Evolutionary conservation across 2,329 filamentous ascomycete species (phyloP).

Genomic region (Lecanicillium sp.): DNA sequence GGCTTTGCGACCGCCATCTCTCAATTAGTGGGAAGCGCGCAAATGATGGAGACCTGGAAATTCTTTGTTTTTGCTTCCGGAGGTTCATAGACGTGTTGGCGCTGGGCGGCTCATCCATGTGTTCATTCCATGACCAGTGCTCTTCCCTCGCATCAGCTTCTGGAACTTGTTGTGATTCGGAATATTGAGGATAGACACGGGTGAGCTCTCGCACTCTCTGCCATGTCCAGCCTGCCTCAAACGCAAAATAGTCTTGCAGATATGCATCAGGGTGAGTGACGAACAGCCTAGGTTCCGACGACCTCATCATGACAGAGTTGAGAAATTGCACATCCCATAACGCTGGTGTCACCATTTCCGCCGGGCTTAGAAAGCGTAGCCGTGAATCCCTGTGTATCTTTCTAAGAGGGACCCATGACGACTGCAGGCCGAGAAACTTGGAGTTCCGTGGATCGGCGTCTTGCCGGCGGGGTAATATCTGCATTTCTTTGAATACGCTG

Average conservation of each 20-base stretch:
- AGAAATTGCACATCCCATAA: constrained; percentile 67
- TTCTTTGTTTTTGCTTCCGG: constrained; percentile 31
- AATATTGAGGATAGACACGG: constrained; percentile 41
- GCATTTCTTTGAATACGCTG: constrained; percentile 40
- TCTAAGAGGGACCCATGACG: constrained; percentile 65
- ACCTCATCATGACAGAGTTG: constrained; percentile 64
- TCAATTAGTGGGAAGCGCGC: constrained; percentile 16
- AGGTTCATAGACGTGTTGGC: constrained; percentile 33
- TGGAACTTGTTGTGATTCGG: constrained; percentile 37
- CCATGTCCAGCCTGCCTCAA: constrained; percentile 60
- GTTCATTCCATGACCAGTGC: constrained; percentile 60
- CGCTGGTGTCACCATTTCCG: constrained; percentile 65
- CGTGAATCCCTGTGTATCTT: constrained; percentile 68
- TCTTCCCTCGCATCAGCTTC: constrained; percentile 55
- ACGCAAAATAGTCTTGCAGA: constrained; percentile 50
- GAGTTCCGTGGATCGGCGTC: constrained; percentile 20
- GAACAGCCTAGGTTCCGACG: constrained; percentile 59
- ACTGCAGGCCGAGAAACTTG: constrained; percentile 52
- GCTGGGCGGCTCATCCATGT: constrained; percentile 50
- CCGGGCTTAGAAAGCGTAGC: constrained; percentile 59
- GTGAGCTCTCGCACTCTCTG: constrained; percentile 56
- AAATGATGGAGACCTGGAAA: constrained; percentile 33
- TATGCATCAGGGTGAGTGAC: constrained; percentile 71
- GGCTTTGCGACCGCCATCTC: constrained; percentile 21
- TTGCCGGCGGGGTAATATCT: constrained; percentile 21